Conservation (phyloP, 2,329 filamentous ascomycete species). For the Epichloe glyceriae region DNA sequence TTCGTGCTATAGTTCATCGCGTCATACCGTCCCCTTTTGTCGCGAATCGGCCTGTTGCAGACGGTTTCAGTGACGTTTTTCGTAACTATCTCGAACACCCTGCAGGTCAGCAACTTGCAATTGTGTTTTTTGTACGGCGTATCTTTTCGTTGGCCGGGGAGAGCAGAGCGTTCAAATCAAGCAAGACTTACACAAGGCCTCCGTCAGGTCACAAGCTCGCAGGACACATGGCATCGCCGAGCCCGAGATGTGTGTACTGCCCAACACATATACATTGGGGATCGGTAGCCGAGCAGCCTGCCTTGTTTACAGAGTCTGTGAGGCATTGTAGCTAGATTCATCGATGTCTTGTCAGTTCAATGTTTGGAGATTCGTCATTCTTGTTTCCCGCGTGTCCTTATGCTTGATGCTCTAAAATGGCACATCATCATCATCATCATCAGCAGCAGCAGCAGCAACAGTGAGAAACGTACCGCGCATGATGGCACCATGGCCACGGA, state of each 20-base stretch:
- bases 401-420: too few species aligned
- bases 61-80: conserved; percentile 2
- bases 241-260: conserved; percentile 10
- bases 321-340: conserved; percentile 1
- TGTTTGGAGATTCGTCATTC: neutral
- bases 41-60: conserved; percentile 2
- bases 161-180: too few species aligned
- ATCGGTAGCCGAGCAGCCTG: conserved; percentile 8
- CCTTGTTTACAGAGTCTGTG: neutral
- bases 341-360: neutral
- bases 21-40: conserved; percentile 1
- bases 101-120: neutral
- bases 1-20: conserved; percentile 8
- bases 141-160: neutral
- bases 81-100: neutral
- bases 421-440: too few species aligned
- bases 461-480: neutral
- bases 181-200: conserved; percentile 14
- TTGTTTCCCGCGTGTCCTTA: too few species aligned
- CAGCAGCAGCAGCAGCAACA: neutral
- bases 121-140: neutral
- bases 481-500: neutral
- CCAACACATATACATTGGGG: conserved; percentile 24
- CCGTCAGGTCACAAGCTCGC: conserved; percentile 11
- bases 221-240: conserved; percentile 12